Base-by-base conservation (phyloP, 768 basidiomycete genomes). In the Rhodotorula sphaerocarpa region DNA sequence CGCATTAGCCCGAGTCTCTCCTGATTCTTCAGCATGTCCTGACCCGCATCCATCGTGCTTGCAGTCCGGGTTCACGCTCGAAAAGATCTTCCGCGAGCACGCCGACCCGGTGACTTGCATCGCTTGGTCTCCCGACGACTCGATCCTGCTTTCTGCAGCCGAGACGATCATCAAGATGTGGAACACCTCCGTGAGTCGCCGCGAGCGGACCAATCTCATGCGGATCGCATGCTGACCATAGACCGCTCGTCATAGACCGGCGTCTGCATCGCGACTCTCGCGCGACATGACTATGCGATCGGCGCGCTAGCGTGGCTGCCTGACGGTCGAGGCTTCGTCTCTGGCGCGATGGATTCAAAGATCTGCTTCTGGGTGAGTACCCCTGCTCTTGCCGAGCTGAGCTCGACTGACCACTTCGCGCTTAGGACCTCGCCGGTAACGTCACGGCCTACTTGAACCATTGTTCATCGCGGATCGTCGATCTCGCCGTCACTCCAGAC, bases 111-210 rank as follows among this genome's bases (percentile, higher is more conserved):
- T 97, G 6, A 84, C 84, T 48, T 86, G 84, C 70, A 77, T 99
- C 61, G 85, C 90, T 2, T 99, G 93, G 92, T 96, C 95, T 31
- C 79, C 86, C 55, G 90, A 97, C 71, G 90, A 92, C 72, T 77
- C 82, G 25, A 80, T 87, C 66, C 78, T 99, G 63, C 80, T 95
- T 47, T 90, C 90, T 10, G 84, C 86, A 44, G 80, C 89, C 28
- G 91, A 96, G 66, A 79, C 85, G 50, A 75, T 78, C 52, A 85
- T 99, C 74, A 86, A 86, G 77, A 79, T 97, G 72, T 99, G 91
- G 90, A 85, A 93, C 74, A 80, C 85, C 41, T 83, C 85, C 82
- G 93, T 91, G 69, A 73, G 53, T 50, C 42, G 44, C 33, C 45
- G 20, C 28, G 5, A 7, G 1, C 50, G 27, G n/a, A n/a, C 59